Percentiles rank a stretch among this genome's conserved stretches.
phyloP scores from a whole-genome alignment of 495 filamentous ascomycete genomes.

The Letharia columbiana region DNA sequence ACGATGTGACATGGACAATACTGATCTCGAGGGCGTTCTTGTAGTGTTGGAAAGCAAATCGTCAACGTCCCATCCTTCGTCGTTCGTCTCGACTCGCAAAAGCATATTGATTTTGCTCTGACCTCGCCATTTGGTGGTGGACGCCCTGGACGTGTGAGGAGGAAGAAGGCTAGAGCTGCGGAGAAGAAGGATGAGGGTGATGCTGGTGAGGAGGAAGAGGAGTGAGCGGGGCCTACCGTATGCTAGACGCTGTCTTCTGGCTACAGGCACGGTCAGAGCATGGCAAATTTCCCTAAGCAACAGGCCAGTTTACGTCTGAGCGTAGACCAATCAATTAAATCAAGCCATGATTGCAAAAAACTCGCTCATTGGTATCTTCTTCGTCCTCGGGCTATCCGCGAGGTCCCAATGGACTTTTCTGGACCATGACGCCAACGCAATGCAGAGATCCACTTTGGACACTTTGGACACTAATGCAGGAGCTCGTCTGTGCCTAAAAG shows the following conservation, averaged over 20 bases:
- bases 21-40: neutral
- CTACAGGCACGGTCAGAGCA: neutral
- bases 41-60: constrained; percentile 95
- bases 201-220: constrained; percentile 87
- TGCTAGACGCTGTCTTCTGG: constrained; percentile 21
- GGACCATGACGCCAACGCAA: neutral
- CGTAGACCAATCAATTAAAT: neutral
- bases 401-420: neutral
- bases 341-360: neutral
- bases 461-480: neutral
- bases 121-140: constrained; percentile 97
- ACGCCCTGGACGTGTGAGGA: constrained; percentile 88
- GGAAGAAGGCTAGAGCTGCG: constrained; percentile 98
- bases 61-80: constrained; percentile 99
- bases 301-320: neutral
- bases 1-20: neutral
- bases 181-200: constrained; percentile 80
- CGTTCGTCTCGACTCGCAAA: constrained; percentile 98
- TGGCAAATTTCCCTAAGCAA: neutral
- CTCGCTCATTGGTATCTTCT: neutral
- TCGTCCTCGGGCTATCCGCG: neutral
- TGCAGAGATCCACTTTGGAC: neutral
- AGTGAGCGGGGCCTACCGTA: constrained; percentile 37
- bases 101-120: constrained; percentile 99
- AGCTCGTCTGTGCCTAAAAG: constrained; percentile 55